These are phyloP conservation scores for Luffa acutangula DNA, from an alignment of 306 rosid genomes.

Conservation along the genomic window DNA sequence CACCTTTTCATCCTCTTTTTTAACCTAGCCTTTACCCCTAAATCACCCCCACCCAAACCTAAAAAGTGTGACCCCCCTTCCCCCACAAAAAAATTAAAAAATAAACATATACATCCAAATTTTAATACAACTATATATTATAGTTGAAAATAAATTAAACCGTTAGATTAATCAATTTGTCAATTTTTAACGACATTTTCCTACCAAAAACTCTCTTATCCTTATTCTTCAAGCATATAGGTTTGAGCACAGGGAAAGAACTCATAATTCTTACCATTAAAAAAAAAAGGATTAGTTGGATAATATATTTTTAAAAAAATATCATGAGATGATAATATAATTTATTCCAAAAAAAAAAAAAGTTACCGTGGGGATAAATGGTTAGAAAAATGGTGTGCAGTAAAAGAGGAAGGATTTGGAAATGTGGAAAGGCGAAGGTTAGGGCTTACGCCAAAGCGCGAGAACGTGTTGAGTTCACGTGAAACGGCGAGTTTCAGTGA, in stretches of 20 bases:
- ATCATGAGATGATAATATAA: too few relatives aligned
- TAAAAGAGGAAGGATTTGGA: too few relatives aligned
- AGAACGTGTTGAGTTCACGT: conserved; percentile 1
- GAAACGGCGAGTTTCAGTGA: neutral
- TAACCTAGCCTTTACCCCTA: neutral
- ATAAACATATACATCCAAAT: neutral
- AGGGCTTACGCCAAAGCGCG: neutral
- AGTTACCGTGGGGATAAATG: too few relatives aligned
- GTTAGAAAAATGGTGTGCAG: too few relatives aligned
- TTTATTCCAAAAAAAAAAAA: neutral
- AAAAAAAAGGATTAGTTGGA: too few relatives aligned
- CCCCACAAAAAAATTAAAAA: neutral
- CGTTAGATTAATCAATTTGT: neutral
- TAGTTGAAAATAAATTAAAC: neutral
- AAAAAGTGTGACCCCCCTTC: neutral
- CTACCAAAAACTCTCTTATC: neutral
- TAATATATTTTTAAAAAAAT: too few relatives aligned
- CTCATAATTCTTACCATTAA: neutral
- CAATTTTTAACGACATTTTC: neutral
- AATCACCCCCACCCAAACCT: neutral
- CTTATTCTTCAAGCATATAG: too few relatives aligned
- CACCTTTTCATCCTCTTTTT: neutral
- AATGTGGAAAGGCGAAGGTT: too few relatives aligned
- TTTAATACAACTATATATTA: neutral
- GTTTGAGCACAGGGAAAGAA: neutral